Conservation (phyloP, 768 basidiomycete species). For the Phanerochaete carnosa region DNA sequence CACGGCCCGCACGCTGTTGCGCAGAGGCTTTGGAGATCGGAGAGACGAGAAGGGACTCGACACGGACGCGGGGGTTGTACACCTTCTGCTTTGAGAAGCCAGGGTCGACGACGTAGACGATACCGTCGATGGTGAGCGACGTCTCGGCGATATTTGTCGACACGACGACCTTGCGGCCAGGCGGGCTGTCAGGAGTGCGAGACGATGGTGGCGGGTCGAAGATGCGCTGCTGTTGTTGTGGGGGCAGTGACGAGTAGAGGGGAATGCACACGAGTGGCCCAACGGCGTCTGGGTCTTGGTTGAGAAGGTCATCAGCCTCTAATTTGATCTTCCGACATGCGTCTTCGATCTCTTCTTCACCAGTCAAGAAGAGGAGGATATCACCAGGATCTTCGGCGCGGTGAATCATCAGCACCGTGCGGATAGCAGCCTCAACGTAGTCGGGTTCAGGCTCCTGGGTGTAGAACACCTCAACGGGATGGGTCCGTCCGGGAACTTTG, state of each 20-base stretch:
- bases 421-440: constrained; percentile 95
- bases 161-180: constrained; percentile 90
- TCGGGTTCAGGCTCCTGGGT: constrained; percentile 91
- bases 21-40: constrained; percentile 97
- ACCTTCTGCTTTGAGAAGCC: constrained; percentile 98
- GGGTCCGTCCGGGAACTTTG: constrained; percentile 40
- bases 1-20: constrained; percentile 94
- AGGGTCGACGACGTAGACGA: constrained; percentile 98
- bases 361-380: constrained; percentile 91
- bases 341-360: constrained; percentile 98
- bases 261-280: constrained; percentile 91
- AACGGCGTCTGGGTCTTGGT: constrained; percentile 67
- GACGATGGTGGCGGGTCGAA: constrained; percentile 85
- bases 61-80: constrained; percentile 95
- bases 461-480: constrained; percentile 95
- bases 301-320: constrained; percentile 82
- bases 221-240: constrained; percentile 93
- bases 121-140: constrained; percentile 95
- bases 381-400: constrained; percentile 93
- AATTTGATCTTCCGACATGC: constrained; percentile 90
- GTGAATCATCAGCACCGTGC: constrained; percentile 96
- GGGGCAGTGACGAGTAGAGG: constrained; percentile 92
- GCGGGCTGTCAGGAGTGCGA: constrained; percentile 59
- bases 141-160: constrained; percentile 99
- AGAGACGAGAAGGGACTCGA: constrained; percentile 88